A percentile compares a stretch with the other conserved stretches of the same genome.
Conservation (phyloP, 192 early-diverging fungal genomes). For the Coemansia furcata region DNA sequence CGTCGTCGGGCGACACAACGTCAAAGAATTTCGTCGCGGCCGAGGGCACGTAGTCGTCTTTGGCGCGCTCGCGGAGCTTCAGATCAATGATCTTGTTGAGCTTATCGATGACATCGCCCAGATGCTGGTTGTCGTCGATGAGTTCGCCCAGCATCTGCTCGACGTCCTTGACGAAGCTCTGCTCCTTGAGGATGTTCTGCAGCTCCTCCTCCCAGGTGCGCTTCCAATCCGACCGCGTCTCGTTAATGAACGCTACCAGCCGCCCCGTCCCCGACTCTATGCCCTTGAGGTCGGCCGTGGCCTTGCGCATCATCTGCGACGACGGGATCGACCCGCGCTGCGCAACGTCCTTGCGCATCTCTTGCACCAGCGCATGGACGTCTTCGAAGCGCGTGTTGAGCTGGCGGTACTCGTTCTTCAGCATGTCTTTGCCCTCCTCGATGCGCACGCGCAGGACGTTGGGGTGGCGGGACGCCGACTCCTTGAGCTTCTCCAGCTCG, state of each 20-base stretch:
- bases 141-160: slow-evolving; percentile 69
- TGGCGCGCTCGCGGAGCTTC: slow-evolving; percentile 52
- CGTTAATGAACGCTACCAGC: slow-evolving; percentile 59
- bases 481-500: slow-evolving; percentile 39
- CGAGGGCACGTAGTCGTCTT: slow-evolving; percentile 20
- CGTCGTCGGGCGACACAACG: slow-evolving; percentile 61
- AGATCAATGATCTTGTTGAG: slow-evolving; percentile 63
- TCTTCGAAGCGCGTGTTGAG: slow-evolving; percentile 61
- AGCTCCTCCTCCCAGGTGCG: slow-evolving; percentile 83
- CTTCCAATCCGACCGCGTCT: slow-evolving; percentile 71
- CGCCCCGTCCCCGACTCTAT: slow-evolving; percentile 55
- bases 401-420: slow-evolving; percentile 49
- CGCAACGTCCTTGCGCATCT: slow-evolving; percentile 71
- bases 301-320: slow-evolving; percentile 54
- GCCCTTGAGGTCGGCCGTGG: slow-evolving; percentile 53
- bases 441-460: slow-evolving; percentile 51
- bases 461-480: slow-evolving; percentile 42
- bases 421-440: slow-evolving; percentile 55
- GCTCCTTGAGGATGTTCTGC: slow-evolving; percentile 77
- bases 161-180: slow-evolving; percentile 76
- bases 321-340: slow-evolving; percentile 66
- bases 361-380: slow-evolving; percentile 66
- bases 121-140: slow-evolving; percentile 60
- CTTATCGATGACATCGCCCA: slow-evolving; percentile 60
- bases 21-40: slow-evolving; percentile 48